A percentile compares a stretch with the other conserved stretches of the same genome.
phyloP scores from a whole-genome alignment of 2,329 filamentous ascomycete genomes.

The Aspergillus fructus region DNA sequence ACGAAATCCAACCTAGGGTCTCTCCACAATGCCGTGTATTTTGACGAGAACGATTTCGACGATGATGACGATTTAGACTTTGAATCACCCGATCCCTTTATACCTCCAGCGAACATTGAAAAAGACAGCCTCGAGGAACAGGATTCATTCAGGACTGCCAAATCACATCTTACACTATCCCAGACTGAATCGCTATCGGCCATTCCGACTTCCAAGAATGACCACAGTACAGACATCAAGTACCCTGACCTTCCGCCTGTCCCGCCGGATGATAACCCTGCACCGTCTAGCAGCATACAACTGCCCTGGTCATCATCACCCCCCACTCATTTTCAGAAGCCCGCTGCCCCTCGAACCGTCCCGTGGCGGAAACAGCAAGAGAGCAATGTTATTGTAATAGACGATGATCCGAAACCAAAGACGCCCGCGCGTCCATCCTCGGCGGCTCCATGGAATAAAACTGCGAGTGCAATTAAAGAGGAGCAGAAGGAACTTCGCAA shows the following conservation, averaged over 20 bases:
- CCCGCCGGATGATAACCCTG: slow-evolving; percentile 28
- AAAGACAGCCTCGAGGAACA: slow-evolving; percentile 5
- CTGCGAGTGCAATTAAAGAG: slow-evolving; percentile 72
- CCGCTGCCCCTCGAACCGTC: slow-evolving; percentile 63
- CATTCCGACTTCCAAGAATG: slow-evolving; percentile 11
- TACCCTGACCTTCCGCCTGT: slow-evolving; percentile 38
- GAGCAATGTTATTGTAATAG: slow-evolving; percentile 28
- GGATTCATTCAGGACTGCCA: slow-evolving; percentile 6
- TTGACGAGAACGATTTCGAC: slow-evolving; percentile 81
- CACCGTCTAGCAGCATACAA: slow-evolving; percentile 54
- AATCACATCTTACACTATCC: slow-evolving; percentile 1
- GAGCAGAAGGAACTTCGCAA: slow-evolving; percentile 72
- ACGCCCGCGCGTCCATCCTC: slow-evolving; percentile 48
- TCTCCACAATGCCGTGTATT: slow-evolving; percentile 55
- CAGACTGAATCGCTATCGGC: background rate
- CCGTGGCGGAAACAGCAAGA: slow-evolving; percentile 54
- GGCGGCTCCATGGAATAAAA: slow-evolving; percentile 67
- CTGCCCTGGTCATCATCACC: slow-evolving; percentile 70
- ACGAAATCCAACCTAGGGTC: slow-evolving; percentile 37
- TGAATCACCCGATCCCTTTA: slow-evolving; percentile 32
- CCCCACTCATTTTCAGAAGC: slow-evolving; percentile 43
- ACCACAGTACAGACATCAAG: slow-evolving; percentile 27
- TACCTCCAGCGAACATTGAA: slow-evolving; percentile 20
- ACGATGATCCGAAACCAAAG: slow-evolving; percentile 27
- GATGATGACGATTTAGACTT: slow-evolving; percentile 74